Percentiles rank a stretch among this genome's conserved stretches.
These are phyloP conservation scores for Candida neerlandica DNA, from an alignment of 1,139 yeast species.

Conservation along the genomic window DNA sequence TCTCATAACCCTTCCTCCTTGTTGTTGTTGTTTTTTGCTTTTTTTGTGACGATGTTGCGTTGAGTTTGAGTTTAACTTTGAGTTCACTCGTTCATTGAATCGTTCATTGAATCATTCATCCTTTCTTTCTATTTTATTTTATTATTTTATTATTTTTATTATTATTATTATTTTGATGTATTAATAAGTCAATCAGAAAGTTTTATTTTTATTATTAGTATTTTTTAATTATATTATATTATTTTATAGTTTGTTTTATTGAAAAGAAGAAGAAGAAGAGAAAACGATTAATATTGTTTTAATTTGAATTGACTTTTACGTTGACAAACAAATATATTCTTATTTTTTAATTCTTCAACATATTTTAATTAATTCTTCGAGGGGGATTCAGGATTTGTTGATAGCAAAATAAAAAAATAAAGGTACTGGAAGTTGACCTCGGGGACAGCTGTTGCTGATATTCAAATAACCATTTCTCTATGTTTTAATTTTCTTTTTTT, in stretches of 20 bases:
- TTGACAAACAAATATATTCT: neutral
- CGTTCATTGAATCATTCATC: neutral
- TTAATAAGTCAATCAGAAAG: constrained; percentile 4
- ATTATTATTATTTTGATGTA: constrained; percentile 1
- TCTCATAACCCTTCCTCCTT: neutral
- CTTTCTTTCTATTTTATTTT: neutral
- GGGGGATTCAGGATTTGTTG: neutral
- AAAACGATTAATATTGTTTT: neutral
- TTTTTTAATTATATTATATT: neutral
- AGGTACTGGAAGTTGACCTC: neutral
- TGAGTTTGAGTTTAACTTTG: constrained; percentile 20
- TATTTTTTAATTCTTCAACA: neutral
- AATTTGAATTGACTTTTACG: neutral
- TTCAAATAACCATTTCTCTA: neutral
- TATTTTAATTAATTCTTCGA: neutral
- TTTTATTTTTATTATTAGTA: neutral
- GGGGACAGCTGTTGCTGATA: neutral
- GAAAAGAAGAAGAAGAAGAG: neutral
- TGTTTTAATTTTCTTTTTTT: neutral
- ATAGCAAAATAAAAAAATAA: too few relatives aligned
- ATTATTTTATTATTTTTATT: neutral
- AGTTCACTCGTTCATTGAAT: too few relatives aligned
- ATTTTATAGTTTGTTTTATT: constrained; percentile 2
- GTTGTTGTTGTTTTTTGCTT: neutral
- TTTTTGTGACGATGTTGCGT: too few relatives aligned